phyloP scores from a whole-genome alignment of 2,329 filamentous ascomycete genomes.

The Cladophialophora chaetospira region DNA sequence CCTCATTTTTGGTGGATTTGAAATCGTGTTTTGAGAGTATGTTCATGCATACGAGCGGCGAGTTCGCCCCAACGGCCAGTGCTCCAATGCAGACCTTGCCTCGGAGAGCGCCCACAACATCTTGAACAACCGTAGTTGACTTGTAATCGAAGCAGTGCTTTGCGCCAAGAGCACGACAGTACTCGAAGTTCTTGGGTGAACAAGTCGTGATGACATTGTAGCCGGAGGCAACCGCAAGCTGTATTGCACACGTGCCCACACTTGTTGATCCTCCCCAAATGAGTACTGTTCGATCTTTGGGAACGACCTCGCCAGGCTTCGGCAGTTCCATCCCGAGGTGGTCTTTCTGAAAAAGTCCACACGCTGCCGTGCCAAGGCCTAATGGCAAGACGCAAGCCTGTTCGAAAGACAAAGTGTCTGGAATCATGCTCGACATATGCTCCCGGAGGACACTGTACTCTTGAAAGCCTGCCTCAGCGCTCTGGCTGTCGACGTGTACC shows the following conservation, averaged over 20 bases:
- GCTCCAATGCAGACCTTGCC: constrained; percentile 29
- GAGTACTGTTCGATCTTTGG: constrained; percentile 5
- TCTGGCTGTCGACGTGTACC: constrained; percentile 17
- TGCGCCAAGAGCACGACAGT: constrained; percentile 37
- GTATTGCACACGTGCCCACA: constrained; percentile 47
- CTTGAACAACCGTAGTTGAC: constrained; percentile 35
- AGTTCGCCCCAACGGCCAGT: constrained; percentile 38
- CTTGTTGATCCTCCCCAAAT: constrained; percentile 49
- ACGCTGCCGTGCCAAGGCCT: constrained; percentile 38
- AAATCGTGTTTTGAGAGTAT: background rate
- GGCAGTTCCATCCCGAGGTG: constrained; percentile 34
- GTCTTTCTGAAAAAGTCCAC: constrained; percentile 36
- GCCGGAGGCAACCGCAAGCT: constrained; percentile 44
- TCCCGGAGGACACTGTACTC: constrained; percentile 33
- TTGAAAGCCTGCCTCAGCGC: constrained; percentile 36
- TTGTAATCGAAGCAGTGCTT: constrained; percentile 46
- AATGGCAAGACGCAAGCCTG: constrained; percentile 42
- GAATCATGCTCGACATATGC: constrained; percentile 35
- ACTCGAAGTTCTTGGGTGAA: constrained; percentile 36
- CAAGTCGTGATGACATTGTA: constrained; percentile 42
- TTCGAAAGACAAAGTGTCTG: constrained; percentile 37
- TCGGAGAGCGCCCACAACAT: constrained; percentile 36
- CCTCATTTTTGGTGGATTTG: too few relatives aligned
- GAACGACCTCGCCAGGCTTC: background rate
- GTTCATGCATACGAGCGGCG: background rate